phyloP scores from a whole-genome alignment of 176 grass and related monocot genomes.

The Rhynchospora breviuscula region DNA sequence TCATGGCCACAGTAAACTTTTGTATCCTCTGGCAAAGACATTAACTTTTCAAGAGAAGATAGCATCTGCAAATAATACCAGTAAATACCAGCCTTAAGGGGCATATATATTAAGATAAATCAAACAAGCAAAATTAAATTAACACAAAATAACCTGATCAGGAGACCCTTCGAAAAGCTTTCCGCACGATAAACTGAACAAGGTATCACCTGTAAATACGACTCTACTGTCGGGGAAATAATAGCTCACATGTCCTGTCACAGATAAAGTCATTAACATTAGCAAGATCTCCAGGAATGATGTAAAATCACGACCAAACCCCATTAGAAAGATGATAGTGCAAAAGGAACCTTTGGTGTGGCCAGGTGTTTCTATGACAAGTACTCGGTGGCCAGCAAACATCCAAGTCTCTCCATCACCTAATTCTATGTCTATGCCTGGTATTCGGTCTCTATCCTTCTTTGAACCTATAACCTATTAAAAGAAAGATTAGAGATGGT shows the following conservation, averaged over 20 bases:
- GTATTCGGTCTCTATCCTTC: slow-evolving; percentile 94
- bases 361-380: slow-evolving; percentile 95
- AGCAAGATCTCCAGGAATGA: not conserved
- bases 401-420: slow-evolving; percentile 91
- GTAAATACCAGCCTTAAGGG: not conserved
- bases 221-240: slow-evolving; percentile 75
- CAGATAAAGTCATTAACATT: not conserved
- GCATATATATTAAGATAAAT: not conserved
- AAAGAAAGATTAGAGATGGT: not conserved
- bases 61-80: slow-evolving; percentile 56
- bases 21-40: slow-evolving; percentile 74
- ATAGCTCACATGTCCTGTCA: slow-evolving; percentile 83
- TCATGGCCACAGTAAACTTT: slow-evolving; percentile 94
- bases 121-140: not conserved
- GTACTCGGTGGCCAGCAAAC: slow-evolving; percentile 90
- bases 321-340: slow-evolving; percentile 3
- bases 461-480: slow-evolving; percentile 83
- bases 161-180: slow-evolving; percentile 96
- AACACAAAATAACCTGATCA: slow-evolving; percentile 57
- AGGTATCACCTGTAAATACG: slow-evolving; percentile 85
- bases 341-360: slow-evolving; percentile 64
- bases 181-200: slow-evolving; percentile 93
- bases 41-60: slow-evolving; percentile 77
- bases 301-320: not conserved
- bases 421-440: slow-evolving; percentile 88